Conservation (phyloP, 2,329 filamentous ascomycete species). For the Aspergillus eucalypticola region DNA sequence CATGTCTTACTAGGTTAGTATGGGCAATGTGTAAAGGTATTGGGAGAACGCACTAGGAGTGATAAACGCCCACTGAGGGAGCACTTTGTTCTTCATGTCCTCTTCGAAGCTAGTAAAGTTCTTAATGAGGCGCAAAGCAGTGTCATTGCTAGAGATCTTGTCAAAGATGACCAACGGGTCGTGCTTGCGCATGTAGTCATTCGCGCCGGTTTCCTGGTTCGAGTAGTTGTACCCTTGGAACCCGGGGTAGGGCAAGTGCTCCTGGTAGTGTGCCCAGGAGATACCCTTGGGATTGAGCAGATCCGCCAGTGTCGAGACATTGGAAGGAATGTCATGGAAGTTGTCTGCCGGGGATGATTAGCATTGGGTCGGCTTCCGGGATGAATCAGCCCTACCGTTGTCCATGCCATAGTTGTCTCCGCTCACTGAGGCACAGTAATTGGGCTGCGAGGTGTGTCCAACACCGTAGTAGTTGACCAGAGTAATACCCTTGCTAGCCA, state of each 20-base stretch:
- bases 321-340: slow-evolving; percentile 58
- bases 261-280: slow-evolving; percentile 71
- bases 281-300: slow-evolving; percentile 66
- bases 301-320: slow-evolving; percentile 66
- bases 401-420: slow-evolving; percentile 73
- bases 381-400: slow-evolving; percentile 39
- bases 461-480: slow-evolving; percentile 61
- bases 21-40: accelerated
- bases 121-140: slow-evolving; percentile 68
- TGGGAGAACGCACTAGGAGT: slow-evolving; percentile 32
- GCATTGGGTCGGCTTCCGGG: background rate
- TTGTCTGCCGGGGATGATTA: slow-evolving; percentile 47
- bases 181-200: slow-evolving; percentile 82
- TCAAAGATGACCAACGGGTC: slow-evolving; percentile 68
- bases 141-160: slow-evolving; percentile 57
- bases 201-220: slow-evolving; percentile 54
- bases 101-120: slow-evolving; percentile 68
- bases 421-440: slow-evolving; percentile 68
- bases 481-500: slow-evolving; percentile 54
- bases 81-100: slow-evolving; percentile 61
- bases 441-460: slow-evolving; percentile 74
- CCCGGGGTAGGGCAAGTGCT: slow-evolving; percentile 73
- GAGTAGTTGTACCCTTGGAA: slow-evolving; percentile 65
- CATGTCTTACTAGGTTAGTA: slow-evolving; percentile 36
- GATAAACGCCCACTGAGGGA: slow-evolving; percentile 67